Base-by-base conservation (phyloP, 345 rosid species). In the Boechera stricta region DNA sequence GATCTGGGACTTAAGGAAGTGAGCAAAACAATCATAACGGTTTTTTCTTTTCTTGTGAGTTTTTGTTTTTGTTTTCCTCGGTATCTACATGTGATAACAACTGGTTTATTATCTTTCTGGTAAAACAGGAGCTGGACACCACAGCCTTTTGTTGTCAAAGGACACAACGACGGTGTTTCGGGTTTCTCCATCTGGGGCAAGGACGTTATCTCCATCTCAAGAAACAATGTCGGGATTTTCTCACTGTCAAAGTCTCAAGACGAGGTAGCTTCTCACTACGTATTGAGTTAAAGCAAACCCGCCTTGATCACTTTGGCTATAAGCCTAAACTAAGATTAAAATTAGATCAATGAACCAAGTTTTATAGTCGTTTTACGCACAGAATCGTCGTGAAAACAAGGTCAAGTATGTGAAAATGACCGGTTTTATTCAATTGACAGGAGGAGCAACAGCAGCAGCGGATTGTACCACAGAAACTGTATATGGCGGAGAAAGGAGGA, bases 1-100 rank as follows among this genome's bases (percentile, higher is more conserved):
- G 36, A 84, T 90, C 63, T 94, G 98, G 98, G 97, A 94, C 85
- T 71, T 94, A 74, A 88, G 97, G 78, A 87, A 90, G 98, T 94
- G 75, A 59, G 55, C 7, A 10, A 33, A 39, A 72, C 32, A 32
- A 28, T 78, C 39, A 51, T 67, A 24, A 5, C 10, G 21, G 2
- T 28, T 24, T 60, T 70, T 70, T 16, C 10, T 36, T 77, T 15
- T 59, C 36, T 56, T 64, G 53, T 59, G 48, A 54, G 16, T n/a
- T 51, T 48, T 58, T 6, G 9, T 48, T n/a, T 11, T 5, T 11
- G 9, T 13, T 18, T 45, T 15, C 42, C 1, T 12, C 16, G 32
- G 47, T 29, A 57, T 10, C 38, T 64, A 63, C 62, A 11, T 44
- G 16, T 47, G 5, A 7, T 42, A 42, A 47, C n/a, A 77, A 71